phyloP scores from a whole-genome alignment of 441 rosid genomes.

The Gossypium schwendimanii region DNA sequence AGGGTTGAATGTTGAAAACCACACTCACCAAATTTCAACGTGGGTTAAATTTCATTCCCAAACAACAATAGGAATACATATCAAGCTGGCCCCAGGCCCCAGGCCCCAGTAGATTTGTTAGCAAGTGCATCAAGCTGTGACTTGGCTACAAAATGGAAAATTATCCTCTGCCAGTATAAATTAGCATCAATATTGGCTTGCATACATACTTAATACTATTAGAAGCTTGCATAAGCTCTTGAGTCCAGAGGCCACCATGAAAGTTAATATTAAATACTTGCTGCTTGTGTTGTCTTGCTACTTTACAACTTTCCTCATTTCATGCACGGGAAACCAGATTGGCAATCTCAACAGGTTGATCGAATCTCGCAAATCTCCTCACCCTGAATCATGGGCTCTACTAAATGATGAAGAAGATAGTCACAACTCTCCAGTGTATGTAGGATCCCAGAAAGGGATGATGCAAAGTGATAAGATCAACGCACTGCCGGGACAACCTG shows the following conservation, averaged over 20 bases:
- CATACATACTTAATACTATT: neutral
- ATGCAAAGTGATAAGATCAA: slow-evolving; percentile 23
- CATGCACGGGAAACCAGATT: slow-evolving; percentile 29
- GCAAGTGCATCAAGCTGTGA: neutral
- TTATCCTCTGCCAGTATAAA: neutral
- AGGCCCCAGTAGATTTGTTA: neutral
- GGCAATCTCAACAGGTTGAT: slow-evolving; percentile 23
- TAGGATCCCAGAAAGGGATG: slow-evolving; percentile 16
- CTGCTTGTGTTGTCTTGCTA: slow-evolving; percentile 10
- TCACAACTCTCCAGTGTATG: neutral
- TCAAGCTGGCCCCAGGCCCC: neutral
- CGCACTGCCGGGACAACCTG: slow-evolving; percentile 29
- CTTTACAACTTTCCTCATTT: slow-evolving; percentile 8
- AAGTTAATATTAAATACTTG: neutral
- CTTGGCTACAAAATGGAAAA: neutral
- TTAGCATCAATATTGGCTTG: neutral
- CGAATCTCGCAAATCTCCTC: slow-evolving; percentile 22
- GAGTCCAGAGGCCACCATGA: neutral
- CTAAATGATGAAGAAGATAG: neutral
- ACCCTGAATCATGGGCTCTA: slow-evolving; percentile 13
- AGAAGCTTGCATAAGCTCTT: neutral
- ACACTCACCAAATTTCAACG: neutral
- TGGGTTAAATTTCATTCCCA: neutral
- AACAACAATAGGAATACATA: neutral
- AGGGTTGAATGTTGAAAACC: neutral